Percentiles rank a stretch among this genome's conserved stretches.
These are phyloP conservation scores for Pichia sp. DNA, from an alignment of 1,139 yeast species.

Conservation along the genomic window DNA sequence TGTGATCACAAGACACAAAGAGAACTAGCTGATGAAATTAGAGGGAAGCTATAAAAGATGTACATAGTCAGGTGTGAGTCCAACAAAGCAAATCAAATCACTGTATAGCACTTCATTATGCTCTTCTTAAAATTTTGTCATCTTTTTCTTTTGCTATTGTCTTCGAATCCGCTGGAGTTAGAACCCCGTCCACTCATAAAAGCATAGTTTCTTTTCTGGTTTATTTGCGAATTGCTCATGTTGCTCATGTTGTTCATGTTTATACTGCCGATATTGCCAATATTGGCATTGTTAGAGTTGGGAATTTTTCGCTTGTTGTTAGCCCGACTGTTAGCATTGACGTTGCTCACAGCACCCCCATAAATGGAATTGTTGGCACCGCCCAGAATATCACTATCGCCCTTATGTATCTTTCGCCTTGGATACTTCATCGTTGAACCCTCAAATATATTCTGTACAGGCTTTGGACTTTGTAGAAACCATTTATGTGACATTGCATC, in stretches of 20 bases:
- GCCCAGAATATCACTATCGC: slow-evolving; percentile 59
- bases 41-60: not conserved
- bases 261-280: not conserved
- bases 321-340: slow-evolving; percentile 9
- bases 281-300: slow-evolving; percentile 16
- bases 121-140: not conserved
- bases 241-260: slow-evolving; percentile 5
- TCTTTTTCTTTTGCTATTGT: slow-evolving; percentile 1
- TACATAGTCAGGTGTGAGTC: too few relatives aligned
- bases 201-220: slow-evolving; percentile 18
- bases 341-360: slow-evolving; percentile 10
- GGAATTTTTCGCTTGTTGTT: slow-evolving; percentile 10
- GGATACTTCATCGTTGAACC: slow-evolving; percentile 64
- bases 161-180: slow-evolving; percentile 2
- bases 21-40: slow-evolving; percentile 29
- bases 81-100: too few relatives aligned
- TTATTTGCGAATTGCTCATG: not conserved
- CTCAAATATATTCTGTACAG: slow-evolving; percentile 66
- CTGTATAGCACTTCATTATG: too few relatives aligned
- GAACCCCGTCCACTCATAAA: slow-evolving; percentile 11
- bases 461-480: slow-evolving; percentile 65
- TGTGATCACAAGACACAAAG: slow-evolving; percentile 37
- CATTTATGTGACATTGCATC: slow-evolving; percentile 73
- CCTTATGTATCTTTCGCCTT: slow-evolving; percentile 69
- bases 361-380: slow-evolving; percentile 21